phyloP scores from a whole-genome alignment of 768 basidiomycete genomes.

The Lactarius sp. region DNA sequence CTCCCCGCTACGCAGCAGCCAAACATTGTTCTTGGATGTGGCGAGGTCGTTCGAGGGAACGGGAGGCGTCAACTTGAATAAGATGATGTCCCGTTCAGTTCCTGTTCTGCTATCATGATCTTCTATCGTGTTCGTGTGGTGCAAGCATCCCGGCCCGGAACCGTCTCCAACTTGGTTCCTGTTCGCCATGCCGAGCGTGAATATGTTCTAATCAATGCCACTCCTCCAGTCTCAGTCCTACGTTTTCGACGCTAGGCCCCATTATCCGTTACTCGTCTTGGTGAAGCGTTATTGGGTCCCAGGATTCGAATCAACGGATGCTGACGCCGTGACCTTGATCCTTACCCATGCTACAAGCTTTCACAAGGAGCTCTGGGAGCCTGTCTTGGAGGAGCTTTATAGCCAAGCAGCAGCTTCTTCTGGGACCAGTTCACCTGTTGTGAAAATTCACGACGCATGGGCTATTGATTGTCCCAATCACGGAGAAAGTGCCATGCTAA shows the following conservation, averaged over 20 bases:
- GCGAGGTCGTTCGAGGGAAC: not conserved
- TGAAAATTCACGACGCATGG: constrained; percentile 47
- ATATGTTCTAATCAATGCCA: not conserved
- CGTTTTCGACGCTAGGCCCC: constrained; percentile 50
- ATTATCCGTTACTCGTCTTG: constrained; percentile 44
- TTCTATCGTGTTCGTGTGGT: not conserved
- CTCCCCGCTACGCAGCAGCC: constrained; percentile 78
- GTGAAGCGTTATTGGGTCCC: constrained; percentile 47
- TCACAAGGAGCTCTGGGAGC: constrained; percentile 59
- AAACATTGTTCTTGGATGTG: constrained; percentile 43
- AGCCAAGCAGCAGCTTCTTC: constrained; percentile 24
- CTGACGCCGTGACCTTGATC: constrained; percentile 43
- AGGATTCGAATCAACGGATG: constrained; percentile 34
- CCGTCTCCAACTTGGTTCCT: too few relatives aligned
- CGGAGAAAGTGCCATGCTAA: constrained; percentile 47
- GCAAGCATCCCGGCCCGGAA: not conserved
- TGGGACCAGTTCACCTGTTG: constrained; percentile 10
- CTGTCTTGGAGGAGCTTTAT: constrained; percentile 45
- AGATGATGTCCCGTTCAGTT: not conserved
- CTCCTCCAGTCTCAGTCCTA: constrained; percentile 30
- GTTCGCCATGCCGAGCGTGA: too few relatives aligned
- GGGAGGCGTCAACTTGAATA: not conserved
- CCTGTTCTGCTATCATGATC: not conserved
- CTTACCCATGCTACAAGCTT: constrained; percentile 52
- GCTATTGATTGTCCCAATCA: constrained; percentile 52